These are phyloP conservation scores for Russula lepida DNA, from an alignment of 768 basidiomycete genomes.

Conservation along the genomic window DNA sequence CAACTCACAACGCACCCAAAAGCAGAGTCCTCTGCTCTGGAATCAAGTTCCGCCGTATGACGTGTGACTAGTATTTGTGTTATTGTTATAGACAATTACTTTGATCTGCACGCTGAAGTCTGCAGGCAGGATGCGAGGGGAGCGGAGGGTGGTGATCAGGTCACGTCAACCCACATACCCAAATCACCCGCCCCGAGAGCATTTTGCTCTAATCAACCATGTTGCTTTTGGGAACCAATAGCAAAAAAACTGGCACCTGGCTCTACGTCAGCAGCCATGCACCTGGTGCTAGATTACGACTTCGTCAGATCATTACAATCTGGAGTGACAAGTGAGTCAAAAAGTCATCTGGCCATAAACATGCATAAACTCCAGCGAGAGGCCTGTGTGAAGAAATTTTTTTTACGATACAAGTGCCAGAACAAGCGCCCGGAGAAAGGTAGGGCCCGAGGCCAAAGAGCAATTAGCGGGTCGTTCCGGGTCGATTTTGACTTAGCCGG, in stretches of 20 bases:
- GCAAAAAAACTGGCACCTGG: not conserved
- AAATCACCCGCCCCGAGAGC: not conserved
- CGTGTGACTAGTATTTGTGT: not conserved
- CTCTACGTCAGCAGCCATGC: conserved; percentile 1
- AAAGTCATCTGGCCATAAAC: not conserved
- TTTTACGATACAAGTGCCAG: not conserved
- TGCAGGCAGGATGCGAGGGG: not conserved
- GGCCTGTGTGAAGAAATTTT: not conserved
- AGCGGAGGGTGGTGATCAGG: not conserved
- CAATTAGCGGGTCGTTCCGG: not conserved
- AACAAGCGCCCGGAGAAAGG: not conserved
- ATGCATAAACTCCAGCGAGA: not conserved
- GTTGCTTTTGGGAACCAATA: not conserved
- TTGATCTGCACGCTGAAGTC: not conserved
- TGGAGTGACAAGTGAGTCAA: conserved; percentile 3
- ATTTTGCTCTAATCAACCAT: not conserved
- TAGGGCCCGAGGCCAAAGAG: not conserved
- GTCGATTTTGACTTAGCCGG: not conserved
- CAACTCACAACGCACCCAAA: not conserved
- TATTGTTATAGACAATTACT: not conserved
- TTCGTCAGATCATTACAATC: not conserved
- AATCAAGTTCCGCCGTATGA: not conserved
- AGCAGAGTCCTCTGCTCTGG: not conserved
- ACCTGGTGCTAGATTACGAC: not conserved
- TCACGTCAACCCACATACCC: not conserved